A percentile compares a stretch with the other conserved stretches of the same genome.
phyloP scores from a whole-genome alignment of 768 basidiomycete genomes.

The Phlebiopsis gigantea region DNA sequence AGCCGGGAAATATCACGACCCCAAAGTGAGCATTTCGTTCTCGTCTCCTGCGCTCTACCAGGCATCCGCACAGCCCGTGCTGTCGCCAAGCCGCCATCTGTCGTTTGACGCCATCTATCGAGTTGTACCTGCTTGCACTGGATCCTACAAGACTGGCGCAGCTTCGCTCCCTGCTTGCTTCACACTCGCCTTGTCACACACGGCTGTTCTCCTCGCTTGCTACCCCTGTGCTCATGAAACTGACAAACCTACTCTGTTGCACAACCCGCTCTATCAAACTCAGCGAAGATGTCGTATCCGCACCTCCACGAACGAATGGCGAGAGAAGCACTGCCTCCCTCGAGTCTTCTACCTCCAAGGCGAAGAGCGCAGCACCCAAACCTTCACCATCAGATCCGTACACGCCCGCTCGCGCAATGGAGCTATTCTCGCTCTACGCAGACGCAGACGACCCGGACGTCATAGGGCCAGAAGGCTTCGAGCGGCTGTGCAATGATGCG shows the following conservation, averaged over 20 bases:
- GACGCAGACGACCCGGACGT: constrained; percentile 43
- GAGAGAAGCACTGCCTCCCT: constrained; percentile 21
- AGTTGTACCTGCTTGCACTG: not conserved
- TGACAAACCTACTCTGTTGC: constrained; percentile 60
- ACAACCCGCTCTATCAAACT: constrained; percentile 50
- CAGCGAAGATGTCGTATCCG: constrained; percentile 6
- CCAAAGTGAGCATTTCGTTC: constrained; percentile 2
- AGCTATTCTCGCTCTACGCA: constrained; percentile 59
- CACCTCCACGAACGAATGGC: constrained; percentile 27
- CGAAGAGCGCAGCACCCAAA: not conserved
- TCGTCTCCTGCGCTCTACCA: not conserved
- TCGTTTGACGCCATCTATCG: not conserved
- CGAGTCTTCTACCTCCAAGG: constrained; percentile 14
- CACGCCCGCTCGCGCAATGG: constrained; percentile 41
- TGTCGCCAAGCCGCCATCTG: not conserved
- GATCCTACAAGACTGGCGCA: too few species aligned
- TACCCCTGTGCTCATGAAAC: constrained; percentile 60
- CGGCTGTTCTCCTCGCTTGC: not conserved
- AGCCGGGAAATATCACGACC: not conserved
- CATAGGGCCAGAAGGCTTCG: constrained; percentile 72
- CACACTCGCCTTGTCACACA: too few species aligned
- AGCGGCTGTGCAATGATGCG: constrained; percentile 63
- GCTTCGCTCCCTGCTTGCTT: too few species aligned
- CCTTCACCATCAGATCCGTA: constrained; percentile 34
- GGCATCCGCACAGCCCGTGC: not conserved